Evolutionary conservation across 345 rosid genomes (phyloP).

Genomic region (Cardamine chenopodiifolia): DNA sequence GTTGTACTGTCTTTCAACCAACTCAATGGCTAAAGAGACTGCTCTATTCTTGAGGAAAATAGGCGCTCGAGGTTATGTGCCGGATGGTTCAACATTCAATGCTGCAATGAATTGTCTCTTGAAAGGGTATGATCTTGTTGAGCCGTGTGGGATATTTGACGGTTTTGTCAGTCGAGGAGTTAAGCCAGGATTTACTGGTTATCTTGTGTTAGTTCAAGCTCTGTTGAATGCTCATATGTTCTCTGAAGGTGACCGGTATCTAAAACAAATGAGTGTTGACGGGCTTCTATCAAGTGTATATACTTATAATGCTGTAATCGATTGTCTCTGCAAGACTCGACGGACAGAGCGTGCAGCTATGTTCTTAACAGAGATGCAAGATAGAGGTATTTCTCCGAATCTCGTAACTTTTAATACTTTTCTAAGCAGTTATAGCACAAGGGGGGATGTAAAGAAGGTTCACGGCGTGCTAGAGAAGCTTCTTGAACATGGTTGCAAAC

Average conservation of each 20-base stretch:
- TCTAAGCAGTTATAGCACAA: slow-evolving; percentile 59
- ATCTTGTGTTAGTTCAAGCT: slow-evolving; percentile 63
- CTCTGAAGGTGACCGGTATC: slow-evolving; percentile 56
- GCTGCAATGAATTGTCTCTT: slow-evolving; percentile 62
- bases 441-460: slow-evolving; percentile 52
- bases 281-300: slow-evolving; percentile 56
- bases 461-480: slow-evolving; percentile 54
- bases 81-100: slow-evolving; percentile 63
- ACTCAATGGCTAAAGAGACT: slow-evolving; percentile 74
- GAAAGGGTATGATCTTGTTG: slow-evolving; percentile 57
- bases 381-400: slow-evolving; percentile 60
- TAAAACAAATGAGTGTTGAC: slow-evolving; percentile 50
- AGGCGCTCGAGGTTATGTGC: slow-evolving; percentile 56
- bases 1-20: slow-evolving; percentile 63
- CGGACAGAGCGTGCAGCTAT: slow-evolving; percentile 55
- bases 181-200: slow-evolving; percentile 61
- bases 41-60: slow-evolving; percentile 56
- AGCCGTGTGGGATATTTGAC: slow-evolving; percentile 63
- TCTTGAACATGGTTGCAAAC: slow-evolving; percentile 59
- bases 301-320: slow-evolving; percentile 72
- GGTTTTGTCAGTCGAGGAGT: slow-evolving; percentile 54
- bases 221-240: slow-evolving; percentile 53
- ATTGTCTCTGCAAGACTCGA: slow-evolving; percentile 75
- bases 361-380: slow-evolving; percentile 55
- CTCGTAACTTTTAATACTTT: slow-evolving; percentile 86